A percentile compares a stretch with the other conserved stretches of the same genome.
Conservation (phyloP, 1,139 yeast genomes). For the Suhomyces guaymorum region DNA sequence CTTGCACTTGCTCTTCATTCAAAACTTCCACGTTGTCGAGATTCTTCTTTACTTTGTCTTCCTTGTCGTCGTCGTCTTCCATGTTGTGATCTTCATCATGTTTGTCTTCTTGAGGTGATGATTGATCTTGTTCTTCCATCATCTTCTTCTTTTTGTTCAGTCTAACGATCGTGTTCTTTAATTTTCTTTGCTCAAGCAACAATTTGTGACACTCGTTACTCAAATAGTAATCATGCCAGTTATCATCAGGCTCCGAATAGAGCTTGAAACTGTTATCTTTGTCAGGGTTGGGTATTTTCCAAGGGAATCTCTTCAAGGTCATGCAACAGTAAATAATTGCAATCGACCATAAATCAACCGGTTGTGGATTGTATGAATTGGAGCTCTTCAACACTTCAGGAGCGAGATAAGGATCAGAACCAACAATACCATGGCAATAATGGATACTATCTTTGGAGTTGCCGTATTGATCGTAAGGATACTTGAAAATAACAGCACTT, state of each 20-base stretch:
- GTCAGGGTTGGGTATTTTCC: slow-evolving; percentile 90
- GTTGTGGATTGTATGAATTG: slow-evolving; percentile 81
- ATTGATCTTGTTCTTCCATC: slow-evolving; percentile 14
- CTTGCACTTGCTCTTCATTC: slow-evolving; percentile 36
- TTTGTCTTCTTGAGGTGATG: slow-evolving; percentile 6
- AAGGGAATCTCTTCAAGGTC: slow-evolving; percentile 91
- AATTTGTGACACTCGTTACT: slow-evolving; percentile 52
- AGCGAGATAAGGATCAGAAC: slow-evolving; percentile 96
- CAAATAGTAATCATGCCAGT: slow-evolving; percentile 53
- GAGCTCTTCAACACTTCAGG: slow-evolving; percentile 84
- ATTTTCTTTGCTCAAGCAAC: slow-evolving; percentile 46
- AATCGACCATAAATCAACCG: slow-evolving; percentile 93
- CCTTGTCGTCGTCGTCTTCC: slow-evolving; percentile 14
- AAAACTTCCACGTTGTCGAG: slow-evolving; percentile 30
- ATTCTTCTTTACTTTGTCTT: slow-evolving; percentile 14
- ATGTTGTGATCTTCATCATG: slow-evolving; percentile 5
- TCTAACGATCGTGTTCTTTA: slow-evolving; percentile 44
- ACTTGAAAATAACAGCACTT: slow-evolving; percentile 89
- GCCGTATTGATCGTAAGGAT: slow-evolving; percentile 71
- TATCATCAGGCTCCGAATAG: slow-evolving; percentile 56
- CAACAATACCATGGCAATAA: slow-evolving; percentile 90
- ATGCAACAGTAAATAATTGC: slow-evolving; percentile 96
- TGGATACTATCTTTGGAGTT: slow-evolving; percentile 59
- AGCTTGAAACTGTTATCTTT: slow-evolving; percentile 77
- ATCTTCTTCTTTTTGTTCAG: slow-evolving; percentile 46